These are phyloP conservation scores for Bipolaris victoriae DNA, from an alignment of 2,329 filamentous ascomycete genomes.

Conservation along the genomic window DNA sequence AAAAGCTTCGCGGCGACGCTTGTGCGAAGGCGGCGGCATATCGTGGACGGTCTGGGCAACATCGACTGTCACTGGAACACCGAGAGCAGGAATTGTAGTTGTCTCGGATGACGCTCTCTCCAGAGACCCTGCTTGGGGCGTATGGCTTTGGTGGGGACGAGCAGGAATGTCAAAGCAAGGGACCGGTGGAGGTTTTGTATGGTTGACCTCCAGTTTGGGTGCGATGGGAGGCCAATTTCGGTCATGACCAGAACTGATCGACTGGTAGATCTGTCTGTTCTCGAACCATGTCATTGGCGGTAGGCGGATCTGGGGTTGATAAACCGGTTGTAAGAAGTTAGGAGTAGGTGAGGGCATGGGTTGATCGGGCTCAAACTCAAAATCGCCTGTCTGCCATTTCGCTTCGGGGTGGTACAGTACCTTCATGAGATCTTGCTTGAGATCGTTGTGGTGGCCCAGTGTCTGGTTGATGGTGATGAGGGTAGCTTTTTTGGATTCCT, in stretches of 20 bases:
- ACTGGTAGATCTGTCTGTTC: background rate
- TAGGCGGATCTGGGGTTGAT: constrained; percentile 31
- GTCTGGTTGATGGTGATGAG: constrained; percentile 24
- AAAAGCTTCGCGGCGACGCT: constrained; percentile 1
- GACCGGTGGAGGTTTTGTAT: background rate
- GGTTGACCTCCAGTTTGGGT: background rate
- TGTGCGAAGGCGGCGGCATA: constrained; percentile 17
- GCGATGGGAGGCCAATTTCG: constrained; percentile 1
- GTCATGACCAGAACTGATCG: background rate
- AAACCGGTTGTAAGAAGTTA: constrained; percentile 32
- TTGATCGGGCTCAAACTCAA: constrained; percentile 27
- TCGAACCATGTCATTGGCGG: constrained; percentile 26
- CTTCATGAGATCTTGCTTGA: constrained; percentile 30
- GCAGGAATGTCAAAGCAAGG: background rate
- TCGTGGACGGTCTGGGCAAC: constrained; percentile 14
- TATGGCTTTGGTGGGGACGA: background rate
- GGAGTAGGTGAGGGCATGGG: constrained; percentile 14
- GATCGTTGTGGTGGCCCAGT: constrained; percentile 27
- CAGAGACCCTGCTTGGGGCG: constrained; percentile 1
- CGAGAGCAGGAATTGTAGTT: constrained; percentile 10
- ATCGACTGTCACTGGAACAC: constrained; percentile 12
- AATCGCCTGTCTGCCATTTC: constrained; percentile 29
- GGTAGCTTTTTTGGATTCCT: constrained; percentile 31
- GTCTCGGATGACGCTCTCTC: background rate
- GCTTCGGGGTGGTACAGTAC: constrained; percentile 35